Evolutionary conservation across 371 early-diverging fungal species (phyloP), one percentile per base, ranked within the genome.

Genomic region (Mucor plumbeus): DNA sequence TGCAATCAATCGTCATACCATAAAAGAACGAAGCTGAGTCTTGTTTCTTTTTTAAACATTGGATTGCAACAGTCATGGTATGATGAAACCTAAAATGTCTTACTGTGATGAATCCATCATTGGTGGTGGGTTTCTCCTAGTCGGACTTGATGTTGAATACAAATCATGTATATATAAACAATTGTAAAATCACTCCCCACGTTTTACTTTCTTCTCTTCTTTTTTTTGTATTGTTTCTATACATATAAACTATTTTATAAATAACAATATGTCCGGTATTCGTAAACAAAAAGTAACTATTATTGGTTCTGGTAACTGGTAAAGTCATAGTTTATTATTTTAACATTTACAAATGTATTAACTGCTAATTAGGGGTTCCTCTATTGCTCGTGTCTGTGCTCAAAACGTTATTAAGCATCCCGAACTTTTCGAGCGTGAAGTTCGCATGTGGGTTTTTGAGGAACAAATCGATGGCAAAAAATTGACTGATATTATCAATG

Each of bases 361-460:
- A 53, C 14, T 21, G 15, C n/a, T 44, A 7, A 44, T 17, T 44
- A 44, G 44, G 63, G 99, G 99, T 65, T 94, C 96, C 39, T 95
- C 95, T 15, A 93, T 97, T 63, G 95, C 97, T 58, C 94, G 94
- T 83, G 93, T 99, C 63, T 83, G 98, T 35, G 99, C 96, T 47
- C 77, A 82, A 69, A 99, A 97, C 78, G 92, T 95, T 43, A 56
- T 64, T 53, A 76, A 81, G 55, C 83, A 85, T 57, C 74, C 78
- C n/a, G 82, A 85, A 47, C 65, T 91, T 54, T 94, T 95, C 78
- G 90, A 95, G 76, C 71, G 79, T 36, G 85, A 90, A 57, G 95
- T 99, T 48, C 91, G 88, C 64, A 92, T 98, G 88, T 99, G 97
- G 97, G 96, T 97, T n/a, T 96, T 88, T 83, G 95, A 97, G 76